Evolutionary conservation across 768 basidiomycete genomes (phyloP).

Genomic region (Agaricus blazei): DNA sequence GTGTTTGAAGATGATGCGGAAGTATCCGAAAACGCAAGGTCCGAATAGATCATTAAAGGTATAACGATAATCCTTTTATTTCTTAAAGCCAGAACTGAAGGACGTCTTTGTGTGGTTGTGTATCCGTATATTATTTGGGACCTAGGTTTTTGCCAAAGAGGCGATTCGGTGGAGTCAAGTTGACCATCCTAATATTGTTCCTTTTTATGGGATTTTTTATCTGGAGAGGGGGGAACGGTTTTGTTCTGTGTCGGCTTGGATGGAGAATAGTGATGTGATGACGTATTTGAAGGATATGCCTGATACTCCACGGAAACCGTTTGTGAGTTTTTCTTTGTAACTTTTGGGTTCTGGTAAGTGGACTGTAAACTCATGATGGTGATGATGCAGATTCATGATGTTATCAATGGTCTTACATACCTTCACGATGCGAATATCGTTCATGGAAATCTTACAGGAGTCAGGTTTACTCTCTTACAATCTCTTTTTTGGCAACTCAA

Average conservation of each 20-base stretch:
- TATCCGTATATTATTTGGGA: too few relatives aligned
- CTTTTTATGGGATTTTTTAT: conserved; percentile 7
- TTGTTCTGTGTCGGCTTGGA: conserved; percentile 13
- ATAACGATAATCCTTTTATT: not conserved
- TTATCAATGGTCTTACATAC: conserved; percentile 9
- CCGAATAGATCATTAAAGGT: conserved; percentile 17
- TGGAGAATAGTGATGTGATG: conserved; percentile 10
- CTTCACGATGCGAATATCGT: conserved; percentile 10
- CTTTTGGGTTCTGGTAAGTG: not conserved
- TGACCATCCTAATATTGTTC: conserved; percentile 1
- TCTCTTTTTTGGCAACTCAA: too few relatives aligned
- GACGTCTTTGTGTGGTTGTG: too few relatives aligned
- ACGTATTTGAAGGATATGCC: conserved; percentile 2
- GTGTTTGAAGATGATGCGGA: conserved; percentile 20
- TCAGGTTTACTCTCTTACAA: not conserved
- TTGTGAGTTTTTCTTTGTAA: not conserved
- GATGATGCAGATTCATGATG: not conserved
- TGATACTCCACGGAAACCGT: not conserved
- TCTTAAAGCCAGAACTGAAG: too few relatives aligned
- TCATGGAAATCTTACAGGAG: conserved; percentile 15
- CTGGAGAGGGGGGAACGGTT: not conserved
- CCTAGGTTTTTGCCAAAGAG: not conserved
- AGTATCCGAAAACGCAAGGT: conserved; percentile 9
- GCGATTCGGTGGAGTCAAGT: conserved; percentile 7
- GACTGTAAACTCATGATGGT: too few relatives aligned